Conservation (phyloP, 208 protist species). For the Giardia duodenalis region DNA sequence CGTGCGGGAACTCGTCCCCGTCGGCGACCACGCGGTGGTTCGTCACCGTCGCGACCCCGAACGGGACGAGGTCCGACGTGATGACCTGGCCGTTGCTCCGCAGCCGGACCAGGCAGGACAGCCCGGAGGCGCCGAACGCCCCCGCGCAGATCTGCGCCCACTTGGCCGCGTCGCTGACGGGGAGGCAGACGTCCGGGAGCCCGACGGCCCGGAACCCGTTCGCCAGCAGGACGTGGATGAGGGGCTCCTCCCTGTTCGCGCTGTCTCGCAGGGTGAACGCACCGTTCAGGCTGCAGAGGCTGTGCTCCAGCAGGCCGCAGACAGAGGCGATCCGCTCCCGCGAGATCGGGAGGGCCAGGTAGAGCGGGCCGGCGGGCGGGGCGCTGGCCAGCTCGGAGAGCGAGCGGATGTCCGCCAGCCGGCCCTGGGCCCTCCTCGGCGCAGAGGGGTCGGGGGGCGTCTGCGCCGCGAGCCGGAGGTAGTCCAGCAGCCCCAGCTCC, state of each 20-base stretch:
- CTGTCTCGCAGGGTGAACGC: not conserved
- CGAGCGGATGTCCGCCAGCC: not conserved
- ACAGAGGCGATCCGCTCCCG: not conserved
- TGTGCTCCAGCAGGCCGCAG: not conserved
- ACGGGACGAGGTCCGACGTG: not conserved
- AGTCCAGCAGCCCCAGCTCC: not conserved
- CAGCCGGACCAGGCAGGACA: not conserved
- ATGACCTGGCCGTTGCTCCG: not conserved
- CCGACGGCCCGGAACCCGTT: not conserved
- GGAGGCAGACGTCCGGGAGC: not conserved
- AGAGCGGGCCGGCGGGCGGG: no score
- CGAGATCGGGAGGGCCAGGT: not conserved
- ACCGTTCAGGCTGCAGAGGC: not conserved
- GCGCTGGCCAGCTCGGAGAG: no score
- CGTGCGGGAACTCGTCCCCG: no score
- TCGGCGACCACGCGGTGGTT: not conserved
- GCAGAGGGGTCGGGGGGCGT: not conserved
- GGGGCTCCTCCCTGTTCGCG: not conserved
- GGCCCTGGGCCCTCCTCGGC: not conserved
- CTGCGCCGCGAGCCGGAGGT: not conserved
- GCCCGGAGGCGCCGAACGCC: not conserved
- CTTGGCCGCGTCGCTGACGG: not conserved
- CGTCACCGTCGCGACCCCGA: not conserved
- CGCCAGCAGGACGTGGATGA: not conserved
- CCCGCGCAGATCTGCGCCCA: not conserved